phyloP scores from a whole-genome alignment of 1,284 basidiomycete genomes.

The Abortiporus biennis region DNA sequence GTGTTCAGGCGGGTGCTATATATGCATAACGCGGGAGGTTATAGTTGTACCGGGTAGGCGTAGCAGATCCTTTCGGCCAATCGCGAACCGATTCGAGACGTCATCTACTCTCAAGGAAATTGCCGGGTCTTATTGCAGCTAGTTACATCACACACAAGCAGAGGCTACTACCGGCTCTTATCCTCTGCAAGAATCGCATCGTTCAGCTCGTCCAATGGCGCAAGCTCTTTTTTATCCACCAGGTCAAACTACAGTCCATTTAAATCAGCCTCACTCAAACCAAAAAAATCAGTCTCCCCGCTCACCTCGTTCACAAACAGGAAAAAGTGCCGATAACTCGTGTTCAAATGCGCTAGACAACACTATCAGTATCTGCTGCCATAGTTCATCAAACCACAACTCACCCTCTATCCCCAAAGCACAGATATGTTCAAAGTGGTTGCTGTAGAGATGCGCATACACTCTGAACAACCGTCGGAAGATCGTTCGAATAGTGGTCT shows the following conservation, averaged over 20 bases:
- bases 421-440: constrained; percentile 99
- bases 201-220: constrained; percentile 94
- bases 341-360: constrained; percentile 86
- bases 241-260: constrained; percentile 82
- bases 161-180: constrained; percentile 40
- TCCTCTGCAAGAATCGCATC: constrained; percentile 90
- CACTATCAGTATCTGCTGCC: background rate
- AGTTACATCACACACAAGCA: too few relatives aligned
- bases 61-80: too few relatives aligned
- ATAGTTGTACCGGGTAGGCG: too few relatives aligned
- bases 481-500: constrained; percentile 88
- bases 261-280: too few relatives aligned
- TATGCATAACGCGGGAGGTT: too few relatives aligned
- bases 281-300: constrained; percentile 4
- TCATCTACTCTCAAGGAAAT: too few relatives aligned
- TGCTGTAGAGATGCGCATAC: constrained; percentile 99
- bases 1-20: too few relatives aligned
- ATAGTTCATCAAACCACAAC: constrained; percentile 12
- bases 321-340: constrained; percentile 98
- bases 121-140: too few relatives aligned
- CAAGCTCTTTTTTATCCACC: constrained; percentile 96
- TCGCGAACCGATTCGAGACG: too few relatives aligned
- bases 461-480: constrained; percentile 92
- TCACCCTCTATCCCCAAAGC: constrained; percentile 96
- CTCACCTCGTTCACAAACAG: constrained; percentile 92